Evolutionary conservation across 148 eudicot species (phyloP).

Genomic region (Fagopyrum esculentum): DNA sequence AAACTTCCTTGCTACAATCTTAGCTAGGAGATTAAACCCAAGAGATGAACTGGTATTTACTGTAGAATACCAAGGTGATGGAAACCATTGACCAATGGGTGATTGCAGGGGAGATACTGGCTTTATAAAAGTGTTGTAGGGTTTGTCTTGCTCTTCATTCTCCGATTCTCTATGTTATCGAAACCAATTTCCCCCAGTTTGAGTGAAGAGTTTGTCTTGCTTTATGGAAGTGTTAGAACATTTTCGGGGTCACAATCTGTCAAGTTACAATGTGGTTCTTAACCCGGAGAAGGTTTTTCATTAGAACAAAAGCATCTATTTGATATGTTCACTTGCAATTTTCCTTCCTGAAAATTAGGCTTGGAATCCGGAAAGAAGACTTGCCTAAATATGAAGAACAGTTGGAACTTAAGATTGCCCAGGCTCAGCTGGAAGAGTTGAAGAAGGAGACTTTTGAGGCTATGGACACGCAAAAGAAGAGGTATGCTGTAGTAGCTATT

Average conservation of each 20-base stretch:
- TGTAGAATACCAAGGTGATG: neutral
- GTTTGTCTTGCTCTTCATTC: neutral
- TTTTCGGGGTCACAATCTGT: neutral
- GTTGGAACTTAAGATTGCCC: conserved; percentile 75
- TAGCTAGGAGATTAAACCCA: neutral
- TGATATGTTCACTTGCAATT: neutral
- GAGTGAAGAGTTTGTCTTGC: neutral
- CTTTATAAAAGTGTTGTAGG: no score
- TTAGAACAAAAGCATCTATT: neutral
- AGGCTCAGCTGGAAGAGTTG: conserved; percentile 81
- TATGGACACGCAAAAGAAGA: conserved; percentile 87
- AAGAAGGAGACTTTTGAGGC: conserved; percentile 83
- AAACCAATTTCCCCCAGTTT: no score
- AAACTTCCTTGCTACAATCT: neutral
- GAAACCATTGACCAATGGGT: neutral
- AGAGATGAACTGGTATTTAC: neutral
- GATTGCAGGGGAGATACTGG: neutral
- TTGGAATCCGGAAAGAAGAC: conserved; percentile 67
- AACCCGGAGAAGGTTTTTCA: neutral
- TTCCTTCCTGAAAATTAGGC: conserved; percentile 34
- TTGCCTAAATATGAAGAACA: conserved; percentile 80
- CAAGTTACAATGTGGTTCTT: neutral
- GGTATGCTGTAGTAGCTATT: conserved; percentile 29
- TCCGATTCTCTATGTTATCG: no score
- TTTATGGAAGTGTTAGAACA: neutral